A percentile compares a stretch with the other conserved stretches of the same genome.
These are phyloP conservation scores for Paulownia fortunei DNA, from an alignment of 257 asterid species.

Conservation along the genomic window DNA sequence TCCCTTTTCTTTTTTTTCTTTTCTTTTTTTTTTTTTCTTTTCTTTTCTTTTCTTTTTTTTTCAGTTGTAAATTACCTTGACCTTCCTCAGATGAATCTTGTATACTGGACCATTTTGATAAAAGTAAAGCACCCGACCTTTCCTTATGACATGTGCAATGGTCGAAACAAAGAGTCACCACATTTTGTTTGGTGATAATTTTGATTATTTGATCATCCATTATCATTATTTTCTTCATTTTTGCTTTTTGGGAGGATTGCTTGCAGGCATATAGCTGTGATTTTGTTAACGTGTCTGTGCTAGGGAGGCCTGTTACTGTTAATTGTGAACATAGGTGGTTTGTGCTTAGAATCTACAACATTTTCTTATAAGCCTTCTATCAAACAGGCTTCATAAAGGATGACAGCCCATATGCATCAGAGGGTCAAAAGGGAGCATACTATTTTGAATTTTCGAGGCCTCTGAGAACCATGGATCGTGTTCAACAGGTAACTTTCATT, in stretches of 20 bases:
- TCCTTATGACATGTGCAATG: conserved; percentile 13
- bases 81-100: conserved; percentile 1
- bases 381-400: conserved; percentile 54
- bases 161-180: not conserved
- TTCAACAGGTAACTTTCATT: conserved; percentile 54
- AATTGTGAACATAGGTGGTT: conserved; percentile 1
- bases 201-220: not conserved
- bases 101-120: not conserved
- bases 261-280: not conserved
- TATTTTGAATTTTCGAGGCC: conserved; percentile 72
- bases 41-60: not conserved
- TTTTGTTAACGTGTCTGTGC: conserved; percentile 8
- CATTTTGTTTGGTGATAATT: not conserved
- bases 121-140: conserved; percentile 13
- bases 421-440: conserved; percentile 56
- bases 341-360: not conserved
- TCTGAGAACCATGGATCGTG: conserved; percentile 66
- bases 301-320: not conserved
- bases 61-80: not conserved
- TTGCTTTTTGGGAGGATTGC: not conserved
- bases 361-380: conserved; percentile 30
- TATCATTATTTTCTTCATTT: not conserved
- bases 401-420: conserved; percentile 59
- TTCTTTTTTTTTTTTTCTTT: not conserved
- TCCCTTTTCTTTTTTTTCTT: not conserved